Evolutionary conservation across 768 basidiomycete species (phyloP), one percentile per base, ranked within the genome.

Genomic region (Wakefieldia striispora): DNA sequence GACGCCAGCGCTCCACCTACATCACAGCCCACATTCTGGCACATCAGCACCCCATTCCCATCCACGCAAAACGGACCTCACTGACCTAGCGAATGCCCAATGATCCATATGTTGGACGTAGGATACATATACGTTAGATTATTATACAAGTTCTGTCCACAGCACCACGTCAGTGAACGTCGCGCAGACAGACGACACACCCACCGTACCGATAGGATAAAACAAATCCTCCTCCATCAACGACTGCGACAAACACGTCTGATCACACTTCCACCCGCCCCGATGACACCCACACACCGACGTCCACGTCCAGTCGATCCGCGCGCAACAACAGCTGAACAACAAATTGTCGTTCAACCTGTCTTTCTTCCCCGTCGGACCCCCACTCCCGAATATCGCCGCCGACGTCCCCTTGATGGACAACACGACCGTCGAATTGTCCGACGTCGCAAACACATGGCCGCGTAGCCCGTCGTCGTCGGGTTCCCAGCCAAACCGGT

Each of bases 401-500:
- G 89, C 82, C n/a, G 90, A 90, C 0, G 95, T 97, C 29, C 95
- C 95, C 67, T 98, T 97, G 75, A 98, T 88, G 21, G 91, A 81
- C 33, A 97, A 75, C 24, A 95, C 79, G 35, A 97, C 77, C 0
- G 91, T 95, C 34, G 78, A 75, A 65, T 97, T 97, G 66, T 91
- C 85, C 1, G 77, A 74, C 1, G 83, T 86, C 17, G 88, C 90
- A 61, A 95, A 97, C 16, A 98, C 85, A 59, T 97, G 88, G 0
- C 95, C 95, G 7, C 95, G 79, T 49, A 97, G 84, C 2, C 91
- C 92, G 64, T 95, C 90, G 16, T 80, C 78, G 56, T 89, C 86
- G 10, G 84, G 83, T 60, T 92, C 88, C 94, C 94, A 98, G 13
- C 95, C 95, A 63, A 97, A 88, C 1, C 90, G 91, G 59, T 86